Conservation (phyloP, 176 grass and related monocot genomes). For the Elaeis guineensis region DNA sequence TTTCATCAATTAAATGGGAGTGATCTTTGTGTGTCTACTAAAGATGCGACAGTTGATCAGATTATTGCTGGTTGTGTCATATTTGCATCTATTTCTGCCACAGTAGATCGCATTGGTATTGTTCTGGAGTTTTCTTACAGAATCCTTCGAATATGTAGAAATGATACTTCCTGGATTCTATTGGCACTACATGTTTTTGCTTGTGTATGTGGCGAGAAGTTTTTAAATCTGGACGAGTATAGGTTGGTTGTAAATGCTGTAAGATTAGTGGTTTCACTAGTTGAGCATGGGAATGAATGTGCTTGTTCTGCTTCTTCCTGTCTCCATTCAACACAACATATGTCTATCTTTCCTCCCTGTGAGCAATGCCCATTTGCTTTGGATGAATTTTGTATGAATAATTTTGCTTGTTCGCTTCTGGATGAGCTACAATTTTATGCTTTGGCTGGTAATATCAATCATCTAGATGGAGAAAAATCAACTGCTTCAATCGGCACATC, state of each 20-base stretch:
- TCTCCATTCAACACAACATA: conserved; percentile 23
- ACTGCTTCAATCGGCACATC: not conserved
- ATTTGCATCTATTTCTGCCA: conserved; percentile 49
- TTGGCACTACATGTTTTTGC: conserved; percentile 66
- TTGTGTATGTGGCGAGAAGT: conserved; percentile 56
- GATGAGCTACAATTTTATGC: conserved; percentile 32
- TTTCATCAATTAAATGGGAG: conserved; percentile 18
- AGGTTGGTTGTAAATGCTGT: conserved; percentile 42
- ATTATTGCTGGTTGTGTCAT: conserved; percentile 61
- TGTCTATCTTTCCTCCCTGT: conserved; percentile 44
- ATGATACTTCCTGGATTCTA: conserved; percentile 47
- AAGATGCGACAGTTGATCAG: conserved; percentile 37
- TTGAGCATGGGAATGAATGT: conserved; percentile 42
- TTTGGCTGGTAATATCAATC: not conserved
- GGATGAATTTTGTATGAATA: conserved; percentile 27
- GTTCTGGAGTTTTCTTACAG: conserved; percentile 55
- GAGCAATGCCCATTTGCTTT: conserved; percentile 52
- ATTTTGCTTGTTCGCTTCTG: conserved; percentile 53
- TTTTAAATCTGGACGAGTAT: conserved; percentile 36
- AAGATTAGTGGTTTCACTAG: conserved; percentile 40
- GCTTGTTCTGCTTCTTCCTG: conserved; percentile 18
- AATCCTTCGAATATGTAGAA: conserved; percentile 58
- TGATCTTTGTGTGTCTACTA: conserved; percentile 25
- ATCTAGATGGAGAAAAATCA: not conserved
- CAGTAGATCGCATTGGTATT: conserved; percentile 41